Conservation (phyloP, 108 stramenopile species). For the Bacterosira constricta region DNA sequence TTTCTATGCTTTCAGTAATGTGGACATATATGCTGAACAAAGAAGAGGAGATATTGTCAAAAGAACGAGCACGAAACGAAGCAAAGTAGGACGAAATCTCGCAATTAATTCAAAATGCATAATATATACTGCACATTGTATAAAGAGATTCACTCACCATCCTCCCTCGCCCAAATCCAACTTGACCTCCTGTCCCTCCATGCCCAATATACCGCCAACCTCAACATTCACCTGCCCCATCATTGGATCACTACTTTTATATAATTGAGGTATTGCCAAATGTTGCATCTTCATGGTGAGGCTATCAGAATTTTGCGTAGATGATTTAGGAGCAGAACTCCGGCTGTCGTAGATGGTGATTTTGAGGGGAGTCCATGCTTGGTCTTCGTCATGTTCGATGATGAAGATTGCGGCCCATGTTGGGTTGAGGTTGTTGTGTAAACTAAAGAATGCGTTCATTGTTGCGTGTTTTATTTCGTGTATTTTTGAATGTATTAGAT, state of each 20-base stretch:
- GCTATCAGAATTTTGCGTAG: not conserved
- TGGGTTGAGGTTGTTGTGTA: constrained; percentile 14
- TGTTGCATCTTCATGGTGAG: too few species aligned
- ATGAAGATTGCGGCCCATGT: constrained; percentile 9
- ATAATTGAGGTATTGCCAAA: too few species aligned
- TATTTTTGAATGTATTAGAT: not conserved
- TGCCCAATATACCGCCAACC: constrained; percentile 6
- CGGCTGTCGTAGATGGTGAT: constrained; percentile 25
- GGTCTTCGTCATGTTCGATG: constrained; percentile 11
- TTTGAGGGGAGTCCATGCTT: constrained; percentile 17
- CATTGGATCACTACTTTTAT: constrained; percentile 6
- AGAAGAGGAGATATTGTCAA: too few species aligned
- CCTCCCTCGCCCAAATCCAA: constrained; percentile 6
- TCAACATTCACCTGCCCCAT: constrained; percentile 34
- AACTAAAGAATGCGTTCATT: not conserved
- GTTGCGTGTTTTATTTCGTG: not conserved
- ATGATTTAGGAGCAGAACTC: not conserved
- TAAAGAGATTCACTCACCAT: not conserved
- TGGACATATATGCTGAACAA: constrained; percentile 7
- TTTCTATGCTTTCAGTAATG: not conserved
- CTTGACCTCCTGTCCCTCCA: constrained; percentile 6
- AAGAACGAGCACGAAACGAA: too few species aligned
- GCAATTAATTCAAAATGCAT: too few species aligned
- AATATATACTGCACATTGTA: not conserved
- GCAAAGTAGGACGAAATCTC: not conserved